Evolutionary conservation across 2,329 filamentous ascomycete species (phyloP).

Genomic region (Penicillium freii): DNA sequence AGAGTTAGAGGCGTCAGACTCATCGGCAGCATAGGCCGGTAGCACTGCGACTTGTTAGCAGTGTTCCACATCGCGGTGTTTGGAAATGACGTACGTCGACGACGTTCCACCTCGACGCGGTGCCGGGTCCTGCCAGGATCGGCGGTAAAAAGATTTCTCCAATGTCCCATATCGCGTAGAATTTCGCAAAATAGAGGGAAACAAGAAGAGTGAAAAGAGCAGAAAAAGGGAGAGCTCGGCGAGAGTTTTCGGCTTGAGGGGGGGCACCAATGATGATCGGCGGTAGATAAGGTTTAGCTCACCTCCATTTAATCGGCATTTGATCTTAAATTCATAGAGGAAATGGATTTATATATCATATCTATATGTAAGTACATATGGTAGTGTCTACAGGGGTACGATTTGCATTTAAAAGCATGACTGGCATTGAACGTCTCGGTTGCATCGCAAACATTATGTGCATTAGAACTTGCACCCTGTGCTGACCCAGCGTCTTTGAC

Average conservation of each 20-base stretch:
- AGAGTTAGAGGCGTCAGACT: slow-evolving; percentile 63
- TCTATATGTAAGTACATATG: background rate
- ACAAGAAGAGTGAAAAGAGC: background rate
- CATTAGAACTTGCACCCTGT: slow-evolving; percentile 33
- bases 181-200: background rate
- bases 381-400: background rate
- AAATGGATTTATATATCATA: background rate
- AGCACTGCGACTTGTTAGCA: slow-evolving; percentile 39
- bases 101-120: slow-evolving; percentile 38
- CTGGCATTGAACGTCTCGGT: slow-evolving; percentile 28
- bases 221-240: background rate
- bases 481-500: slow-evolving; percentile 11
- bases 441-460: slow-evolving; percentile 35
- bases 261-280: slow-evolving; percentile 5
- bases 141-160: slow-evolving; percentile 35
- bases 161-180: slow-evolving; percentile 36
- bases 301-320: background rate
- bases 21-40: slow-evolving; percentile 40
- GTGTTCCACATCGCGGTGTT: slow-evolving; percentile 3
- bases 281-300: slow-evolving; percentile 10
- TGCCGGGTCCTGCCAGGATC: slow-evolving; percentile 30
- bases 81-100: slow-evolving; percentile 40
- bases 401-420: slow-evolving; percentile 19
- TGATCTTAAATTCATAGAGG: background rate
- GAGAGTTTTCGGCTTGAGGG: background rate